Evolutionary conservation across 352 stramenopile genomes (phyloP), one percentile per base, ranked within the genome.

Genomic region (Bremia lactucae): DNA sequence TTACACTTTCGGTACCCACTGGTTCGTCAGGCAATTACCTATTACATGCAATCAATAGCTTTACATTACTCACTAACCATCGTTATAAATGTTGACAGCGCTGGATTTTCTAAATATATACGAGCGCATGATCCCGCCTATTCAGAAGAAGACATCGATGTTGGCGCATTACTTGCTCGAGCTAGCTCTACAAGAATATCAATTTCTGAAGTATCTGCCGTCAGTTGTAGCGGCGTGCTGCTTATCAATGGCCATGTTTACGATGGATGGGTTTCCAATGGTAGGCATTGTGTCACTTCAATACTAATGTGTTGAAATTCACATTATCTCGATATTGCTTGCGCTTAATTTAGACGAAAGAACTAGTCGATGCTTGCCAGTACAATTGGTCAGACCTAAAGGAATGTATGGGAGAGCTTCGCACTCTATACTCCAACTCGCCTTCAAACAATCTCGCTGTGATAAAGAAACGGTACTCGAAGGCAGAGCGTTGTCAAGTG

Each of bases 31-130:
- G 13, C 15, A 42, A 25, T 36, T 22, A 13, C 11, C 16, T 45
- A 19, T 3, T n/a, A 8, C 4, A 31, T 18, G 25, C 8, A 19
- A 31, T 6, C 42, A 6, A 55, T 22, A 35, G 15, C 2, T 20
- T 44, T 31, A 25, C 19, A 24, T 24, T 7, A 8, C 20, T 44
- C 14, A 33, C 6, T 42, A n/a, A n/a, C n/a, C n/a, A n/a, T n/a
- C n/a, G n/a, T n/a, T n/a, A n/a, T n/a, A n/a, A n/a, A n/a, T n/a
- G 11, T 55, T 9, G 26, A 14, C 37, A 88, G 77, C 77, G 3
- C 48, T 95, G 26, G 83, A 95, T 43, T 94, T 95, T 53, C 47
- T 94, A 37, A 88, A 94, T 49, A 87, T 95, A 45, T 91, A 89
- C 57, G 62, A 94, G 54, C 67, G 73, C 39, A 89, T 93, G 72